Percentiles rank a stretch among this genome's conserved stretches.
Evolutionary conservation across 1,139 yeast species (phyloP).

Genomic region (Arxiozyma telluris): DNA sequence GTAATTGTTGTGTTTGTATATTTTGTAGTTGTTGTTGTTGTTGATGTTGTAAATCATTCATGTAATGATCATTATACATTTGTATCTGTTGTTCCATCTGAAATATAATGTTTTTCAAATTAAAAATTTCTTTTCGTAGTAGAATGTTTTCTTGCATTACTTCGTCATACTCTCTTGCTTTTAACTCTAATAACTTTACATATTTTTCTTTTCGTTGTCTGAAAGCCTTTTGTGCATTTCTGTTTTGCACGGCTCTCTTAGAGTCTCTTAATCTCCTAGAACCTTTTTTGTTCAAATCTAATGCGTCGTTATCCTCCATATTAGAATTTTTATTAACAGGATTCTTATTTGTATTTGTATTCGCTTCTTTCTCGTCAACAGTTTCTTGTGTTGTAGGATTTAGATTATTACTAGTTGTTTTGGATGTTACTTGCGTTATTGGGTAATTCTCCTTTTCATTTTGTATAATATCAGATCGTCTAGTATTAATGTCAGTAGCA

Average conservation of each 20-base stretch:
- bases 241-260: constrained; percentile 79
- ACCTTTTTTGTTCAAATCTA: neutral
- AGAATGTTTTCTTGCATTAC: constrained; percentile 37
- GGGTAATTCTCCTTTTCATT: neutral
- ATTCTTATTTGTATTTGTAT: neutral
- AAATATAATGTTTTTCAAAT: constrained; percentile 5
- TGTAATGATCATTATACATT: neutral
- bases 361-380: neutral
- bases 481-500: neutral
- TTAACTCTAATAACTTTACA: constrained; percentile 65
- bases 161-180: constrained; percentile 52
- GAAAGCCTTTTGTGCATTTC: constrained; percentile 83
- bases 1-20: neutral
- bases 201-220: constrained; percentile 70
- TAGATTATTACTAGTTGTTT: neutral
- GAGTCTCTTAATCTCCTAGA: constrained; percentile 32
- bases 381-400: neutral
- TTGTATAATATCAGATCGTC: neutral
- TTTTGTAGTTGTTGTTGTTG: neutral
- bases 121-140: constrained; percentile 5
- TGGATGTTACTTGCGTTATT: neutral
- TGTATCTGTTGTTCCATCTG: constrained; percentile 7
- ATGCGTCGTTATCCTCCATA: neutral
- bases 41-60: neutral
- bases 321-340: neutral